These are phyloP conservation scores for Eragrostis curvula DNA, from an alignment of 176 grass and related monocot species.

Conservation along the genomic window DNA sequence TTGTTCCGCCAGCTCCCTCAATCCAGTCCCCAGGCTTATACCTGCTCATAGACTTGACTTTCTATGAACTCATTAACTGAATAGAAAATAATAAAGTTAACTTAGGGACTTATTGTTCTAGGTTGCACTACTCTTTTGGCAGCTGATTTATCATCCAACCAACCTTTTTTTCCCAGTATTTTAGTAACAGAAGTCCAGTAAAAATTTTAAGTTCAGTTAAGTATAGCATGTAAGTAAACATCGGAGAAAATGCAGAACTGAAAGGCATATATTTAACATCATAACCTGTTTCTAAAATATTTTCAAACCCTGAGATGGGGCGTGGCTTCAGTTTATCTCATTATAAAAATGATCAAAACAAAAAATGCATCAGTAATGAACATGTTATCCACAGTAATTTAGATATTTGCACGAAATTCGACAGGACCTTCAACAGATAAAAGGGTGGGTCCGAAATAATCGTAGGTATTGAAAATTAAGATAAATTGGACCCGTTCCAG, in stretches of 20 bases:
- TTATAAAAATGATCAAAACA: neutral
- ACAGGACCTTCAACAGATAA: neutral
- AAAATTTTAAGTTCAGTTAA: too few relatives aligned
- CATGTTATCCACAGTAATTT: neutral
- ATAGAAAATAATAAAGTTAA: neutral
- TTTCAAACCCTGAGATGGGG: neutral
- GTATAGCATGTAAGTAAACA: neutral
- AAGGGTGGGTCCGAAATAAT: neutral
- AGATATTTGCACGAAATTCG: neutral
- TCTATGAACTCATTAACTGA: neutral
- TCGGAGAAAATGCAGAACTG: neutral
- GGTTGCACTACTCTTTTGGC: neutral
- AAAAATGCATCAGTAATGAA: neutral
- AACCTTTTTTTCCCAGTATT: neutral
- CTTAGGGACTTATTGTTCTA: neutral
- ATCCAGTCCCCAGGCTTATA: conserved; percentile 76
- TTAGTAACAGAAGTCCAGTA: neutral
- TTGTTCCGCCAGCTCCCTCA: conserved; percentile 50
- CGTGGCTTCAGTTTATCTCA: neutral
- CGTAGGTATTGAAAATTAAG: neutral
- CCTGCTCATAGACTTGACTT: conserved; percentile 41
- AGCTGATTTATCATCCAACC: neutral
- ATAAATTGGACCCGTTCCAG: neutral
- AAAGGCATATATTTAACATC: neutral
- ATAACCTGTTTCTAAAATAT: neutral